Base-by-base conservation (phyloP, 164 flowering plant genomes). In the Berberis thunbergii region DNA sequence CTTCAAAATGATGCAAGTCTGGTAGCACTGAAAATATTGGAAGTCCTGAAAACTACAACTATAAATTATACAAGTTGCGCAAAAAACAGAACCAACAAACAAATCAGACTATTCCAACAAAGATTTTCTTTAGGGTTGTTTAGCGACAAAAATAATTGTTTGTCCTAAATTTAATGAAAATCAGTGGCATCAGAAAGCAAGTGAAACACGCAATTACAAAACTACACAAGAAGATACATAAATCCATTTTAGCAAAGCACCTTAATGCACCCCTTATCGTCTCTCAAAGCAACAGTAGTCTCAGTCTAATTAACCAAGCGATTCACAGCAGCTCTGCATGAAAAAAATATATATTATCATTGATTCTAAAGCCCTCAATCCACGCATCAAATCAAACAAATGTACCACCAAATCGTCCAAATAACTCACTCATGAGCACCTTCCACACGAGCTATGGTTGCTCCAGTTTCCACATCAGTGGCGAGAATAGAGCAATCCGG, bases 201-300 rank as follows among this genome's bases (percentile, higher is more conserved):
- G 26, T 26, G 26, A 26, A 26, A 26, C 26, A 26, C 7, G 49
- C 49, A 46, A 3, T 26, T 26, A 26, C 26, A 62, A 52, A 0
- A 49, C 6, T 62, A 56, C 38, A 49, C 7, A 48, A 26, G 26
- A 26, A 26, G 26, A 26, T 26, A 26, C 26, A 26, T 3, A 59
- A 54, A 39, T 13, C 43, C 10, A 8, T 6, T 4, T 7, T 45
- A 57, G 13, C 7, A 68, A 60, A 2, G 62, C 26, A 93, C 98
- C 95, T 94, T 94, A 54, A 94, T 78, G 69, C 86, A 84, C 8
- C 98, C 98, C 43, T 75, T 81, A 54, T 94, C 98, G 76, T 89
- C 98, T 59, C 97, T 97, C 1, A 97, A 84, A 6, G 97, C 94
- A 77, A 94, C 74, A 3, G 91, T 87, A 12, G 93, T 75, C 56